Evolutionary conservation across 1,139 yeast genomes (phyloP).

Genomic region (Nakaseomyces bracarensis): DNA sequence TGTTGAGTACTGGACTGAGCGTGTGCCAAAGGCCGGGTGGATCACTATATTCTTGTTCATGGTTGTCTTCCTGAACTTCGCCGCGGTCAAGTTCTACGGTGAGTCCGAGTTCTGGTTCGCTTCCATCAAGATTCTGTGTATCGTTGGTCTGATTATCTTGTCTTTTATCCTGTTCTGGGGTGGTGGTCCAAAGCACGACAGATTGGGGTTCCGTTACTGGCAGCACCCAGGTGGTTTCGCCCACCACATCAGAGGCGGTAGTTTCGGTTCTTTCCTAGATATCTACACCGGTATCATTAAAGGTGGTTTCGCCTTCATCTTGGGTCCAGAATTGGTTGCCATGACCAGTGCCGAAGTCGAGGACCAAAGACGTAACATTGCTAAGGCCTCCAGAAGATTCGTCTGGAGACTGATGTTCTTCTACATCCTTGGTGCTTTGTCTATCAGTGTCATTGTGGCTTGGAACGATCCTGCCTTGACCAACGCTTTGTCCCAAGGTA

Average conservation of each 20-base stretch:
- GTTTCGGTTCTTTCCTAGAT: constrained; percentile 53
- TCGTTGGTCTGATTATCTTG: constrained; percentile 61
- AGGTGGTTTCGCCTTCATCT: constrained; percentile 58
- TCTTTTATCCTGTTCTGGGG: constrained; percentile 75
- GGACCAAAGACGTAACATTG: constrained; percentile 42
- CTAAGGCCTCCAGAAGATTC: constrained; percentile 42
- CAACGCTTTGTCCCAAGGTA: constrained; percentile 27
- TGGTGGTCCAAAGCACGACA: constrained; percentile 62
- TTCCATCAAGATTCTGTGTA: constrained; percentile 55
- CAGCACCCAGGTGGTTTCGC: constrained; percentile 50
- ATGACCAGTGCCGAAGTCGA: constrained; percentile 43
- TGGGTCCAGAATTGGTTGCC: constrained; percentile 59
- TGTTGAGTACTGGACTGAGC: constrained; percentile 43
- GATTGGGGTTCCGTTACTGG: constrained; percentile 66
- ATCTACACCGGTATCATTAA: constrained; percentile 54
- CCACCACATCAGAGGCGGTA: constrained; percentile 41
- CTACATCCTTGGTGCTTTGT: constrained; percentile 39
- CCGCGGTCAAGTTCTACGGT: constrained; percentile 45
- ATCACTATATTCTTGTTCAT: constrained; percentile 41
- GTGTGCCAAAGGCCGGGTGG: constrained; percentile 41
- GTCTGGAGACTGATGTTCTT: constrained; percentile 40
- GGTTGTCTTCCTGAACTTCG: constrained; percentile 37
- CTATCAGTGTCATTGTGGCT: constrained; percentile 42
- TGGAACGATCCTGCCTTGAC: constrained; percentile 37
- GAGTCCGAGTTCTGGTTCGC: constrained; percentile 43